Conservation (phyloP, 768 basidiomycete genomes). For the Phanerochaete sordida region DNA sequence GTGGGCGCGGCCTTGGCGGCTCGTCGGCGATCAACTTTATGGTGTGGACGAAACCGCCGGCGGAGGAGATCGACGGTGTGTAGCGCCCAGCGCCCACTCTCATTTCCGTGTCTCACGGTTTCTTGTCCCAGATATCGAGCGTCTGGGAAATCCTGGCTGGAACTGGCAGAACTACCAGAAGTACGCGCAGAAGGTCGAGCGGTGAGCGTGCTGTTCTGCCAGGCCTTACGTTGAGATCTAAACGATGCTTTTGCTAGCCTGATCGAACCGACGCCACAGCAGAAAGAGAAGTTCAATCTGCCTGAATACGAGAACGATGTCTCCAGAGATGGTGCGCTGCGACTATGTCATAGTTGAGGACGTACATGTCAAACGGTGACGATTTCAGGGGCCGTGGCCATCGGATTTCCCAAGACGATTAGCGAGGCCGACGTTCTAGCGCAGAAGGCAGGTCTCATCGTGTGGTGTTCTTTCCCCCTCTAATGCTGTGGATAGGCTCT, state of each 20-base stretch:
- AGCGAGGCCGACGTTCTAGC: not conserved
- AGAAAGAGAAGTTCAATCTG: conserved; percentile 6
- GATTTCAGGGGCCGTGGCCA: not conserved
- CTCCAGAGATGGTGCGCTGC: not conserved
- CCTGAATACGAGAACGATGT: conserved; percentile 9
- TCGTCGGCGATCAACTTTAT: conserved; percentile 23
- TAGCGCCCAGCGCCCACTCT: not conserved
- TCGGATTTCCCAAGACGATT: not conserved
- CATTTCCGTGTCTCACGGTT: not conserved
- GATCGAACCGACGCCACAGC: conserved; percentile 10
- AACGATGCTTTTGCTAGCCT: conserved; percentile 4
- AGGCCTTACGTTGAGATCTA: not conserved
- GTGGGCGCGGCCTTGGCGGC: conserved; percentile 24
- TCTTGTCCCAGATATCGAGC: conserved; percentile 4
- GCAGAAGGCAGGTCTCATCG: not conserved
- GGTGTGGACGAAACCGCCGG: conserved; percentile 20
- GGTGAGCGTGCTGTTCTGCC: conserved; percentile 6
- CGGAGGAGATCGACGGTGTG: conserved; percentile 21
- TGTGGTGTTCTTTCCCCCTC: not conserved
- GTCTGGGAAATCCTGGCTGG: conserved; percentile 24
- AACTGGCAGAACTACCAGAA: conserved; percentile 23
- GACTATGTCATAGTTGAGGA: not conserved
- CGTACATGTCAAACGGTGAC: not conserved
- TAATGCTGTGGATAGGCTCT: not conserved
- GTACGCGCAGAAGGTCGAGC: conserved; percentile 17